These are phyloP conservation scores for Phanerodontia chrysosporium DNA, from an alignment of 768 basidiomycete species.

Conservation along the genomic window DNA sequence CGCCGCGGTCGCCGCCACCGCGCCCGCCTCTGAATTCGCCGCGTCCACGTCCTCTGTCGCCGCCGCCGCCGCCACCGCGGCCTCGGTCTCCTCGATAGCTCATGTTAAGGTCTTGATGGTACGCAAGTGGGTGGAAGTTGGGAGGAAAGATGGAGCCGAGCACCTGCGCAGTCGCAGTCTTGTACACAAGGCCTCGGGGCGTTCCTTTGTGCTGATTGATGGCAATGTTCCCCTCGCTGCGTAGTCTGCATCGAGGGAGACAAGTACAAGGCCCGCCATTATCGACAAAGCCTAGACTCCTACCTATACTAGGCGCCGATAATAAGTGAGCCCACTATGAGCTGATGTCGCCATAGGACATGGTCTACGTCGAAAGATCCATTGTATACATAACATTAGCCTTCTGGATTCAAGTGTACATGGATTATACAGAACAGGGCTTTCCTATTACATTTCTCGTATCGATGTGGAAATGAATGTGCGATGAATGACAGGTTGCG, in stretches of 20 bases:
- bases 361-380: no score
- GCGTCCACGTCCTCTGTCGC: slow-evolving; percentile 29
- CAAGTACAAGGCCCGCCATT: not conserved
- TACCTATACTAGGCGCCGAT: not conserved
- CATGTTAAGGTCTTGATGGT: not conserved
- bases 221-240: not conserved
- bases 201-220: slow-evolving; percentile 2
- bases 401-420: no score
- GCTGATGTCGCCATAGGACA: no score
- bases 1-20: slow-evolving; percentile 24
- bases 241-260: not conserved
- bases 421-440: no score
- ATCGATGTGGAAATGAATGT: no score
- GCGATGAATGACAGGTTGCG: not conserved
- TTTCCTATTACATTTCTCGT: no score
- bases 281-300: not conserved
- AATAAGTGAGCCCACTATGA: no score
- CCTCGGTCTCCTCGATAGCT: slow-evolving; percentile 27
- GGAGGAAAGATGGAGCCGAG: not conserved
- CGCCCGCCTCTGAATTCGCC: slow-evolving; percentile 28
- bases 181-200: slow-evolving; percentile 1
- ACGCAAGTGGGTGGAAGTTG: not conserved
- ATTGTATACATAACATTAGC: no score
- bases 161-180: not conserved
- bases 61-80: slow-evolving; percentile 29